phyloP scores from a whole-genome alignment of 2,329 filamentous ascomycete species.

The Akanthomyces dipterigenus region DNA sequence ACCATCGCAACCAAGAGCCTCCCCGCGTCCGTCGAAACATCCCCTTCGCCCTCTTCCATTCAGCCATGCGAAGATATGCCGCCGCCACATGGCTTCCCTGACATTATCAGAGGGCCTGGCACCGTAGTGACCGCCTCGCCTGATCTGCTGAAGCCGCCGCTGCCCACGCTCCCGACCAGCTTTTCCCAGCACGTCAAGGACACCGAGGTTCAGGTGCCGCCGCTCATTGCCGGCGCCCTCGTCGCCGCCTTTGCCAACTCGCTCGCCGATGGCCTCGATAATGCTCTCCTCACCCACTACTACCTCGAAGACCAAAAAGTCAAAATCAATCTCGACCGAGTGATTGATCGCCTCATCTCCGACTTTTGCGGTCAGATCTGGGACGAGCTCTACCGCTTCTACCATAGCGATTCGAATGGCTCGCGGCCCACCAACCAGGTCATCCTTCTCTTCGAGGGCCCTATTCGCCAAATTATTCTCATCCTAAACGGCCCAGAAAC shows the following conservation, averaged over 20 bases:
- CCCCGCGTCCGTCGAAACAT: neutral
- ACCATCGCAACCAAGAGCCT: neutral
- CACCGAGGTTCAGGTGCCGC: slow-evolving; percentile 28
- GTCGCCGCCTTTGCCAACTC: slow-evolving; percentile 28
- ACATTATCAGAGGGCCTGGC: slow-evolving; percentile 19
- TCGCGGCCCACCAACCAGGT: slow-evolving; percentile 24
- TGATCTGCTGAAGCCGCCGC: slow-evolving; percentile 25
- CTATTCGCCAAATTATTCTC: slow-evolving; percentile 30
- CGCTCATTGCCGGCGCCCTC: slow-evolving; percentile 29
- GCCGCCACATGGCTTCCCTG: slow-evolving; percentile 21
- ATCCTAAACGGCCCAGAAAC: slow-evolving; percentile 31
- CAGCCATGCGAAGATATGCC: slow-evolving; percentile 26
- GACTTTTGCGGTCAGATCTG: slow-evolving; percentile 27
- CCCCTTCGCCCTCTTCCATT: neutral
- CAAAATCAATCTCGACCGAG: slow-evolving; percentile 28
- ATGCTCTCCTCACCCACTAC: slow-evolving; percentile 32
- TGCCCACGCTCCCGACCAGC: slow-evolving; percentile 25
- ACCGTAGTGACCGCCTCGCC: slow-evolving; percentile 10
- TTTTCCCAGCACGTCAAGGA: slow-evolving; percentile 23
- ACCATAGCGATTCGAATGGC: slow-evolving; percentile 20
- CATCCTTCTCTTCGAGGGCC: slow-evolving; percentile 29
- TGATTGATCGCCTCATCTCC: slow-evolving; percentile 28
- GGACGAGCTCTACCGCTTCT: slow-evolving; percentile 31
- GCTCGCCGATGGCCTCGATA: slow-evolving; percentile 27
- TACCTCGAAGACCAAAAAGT: slow-evolving; percentile 28